Evolutionary conservation across 2,329 filamentous ascomycete species (phyloP), one percentile per base, ranked within the genome.

Genomic region (Metarhizium sp.): DNA sequence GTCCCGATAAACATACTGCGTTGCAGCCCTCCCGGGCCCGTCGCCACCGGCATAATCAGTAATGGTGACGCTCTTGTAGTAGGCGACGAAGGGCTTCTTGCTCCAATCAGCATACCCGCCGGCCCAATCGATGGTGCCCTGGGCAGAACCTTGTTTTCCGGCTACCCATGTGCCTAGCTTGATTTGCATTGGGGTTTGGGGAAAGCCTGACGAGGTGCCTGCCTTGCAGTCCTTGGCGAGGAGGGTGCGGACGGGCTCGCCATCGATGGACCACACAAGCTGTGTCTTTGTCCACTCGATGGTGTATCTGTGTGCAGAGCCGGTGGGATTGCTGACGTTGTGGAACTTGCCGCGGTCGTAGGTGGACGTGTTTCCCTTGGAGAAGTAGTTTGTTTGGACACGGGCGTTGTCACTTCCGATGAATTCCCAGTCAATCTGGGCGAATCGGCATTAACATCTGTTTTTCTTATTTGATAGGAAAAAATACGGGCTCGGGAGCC

Each of bases 361-460:
- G 55, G 79, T 80, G 13, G 80, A 79, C 51, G 80, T 84, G 71
- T 88, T 74, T 58, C 86, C 87, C 76, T 90, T 87, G 74, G 83
- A 81, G 72, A 87, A 89, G 75, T 92, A 95, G 73, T 95, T 95
- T 62, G 81, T 85, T 69, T 94, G 90, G 4, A 90, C 88, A 62
- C 89, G 75, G 16, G 72, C 70, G 52, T 78, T 71, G 60, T 85
- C 78, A 49, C 81, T 84, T 50, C 90, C 89, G 30, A 92, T 75
- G 84, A 86, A 91, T 68, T 94, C 89, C 81, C 85, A 89, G 66
- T 92, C 88, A 58, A 94, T 90, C 73, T 94, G 0, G 7, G 2
- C 14, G 7, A 25, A 4, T 25, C 25, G 25, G 25, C 25, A 25
- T 25, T 3, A 25, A 4, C 3, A 25, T 25, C 3, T 25, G 4